Base-by-base conservation (phyloP, 345 rosid genomes). In the Moricandia moricandioides region DNA sequence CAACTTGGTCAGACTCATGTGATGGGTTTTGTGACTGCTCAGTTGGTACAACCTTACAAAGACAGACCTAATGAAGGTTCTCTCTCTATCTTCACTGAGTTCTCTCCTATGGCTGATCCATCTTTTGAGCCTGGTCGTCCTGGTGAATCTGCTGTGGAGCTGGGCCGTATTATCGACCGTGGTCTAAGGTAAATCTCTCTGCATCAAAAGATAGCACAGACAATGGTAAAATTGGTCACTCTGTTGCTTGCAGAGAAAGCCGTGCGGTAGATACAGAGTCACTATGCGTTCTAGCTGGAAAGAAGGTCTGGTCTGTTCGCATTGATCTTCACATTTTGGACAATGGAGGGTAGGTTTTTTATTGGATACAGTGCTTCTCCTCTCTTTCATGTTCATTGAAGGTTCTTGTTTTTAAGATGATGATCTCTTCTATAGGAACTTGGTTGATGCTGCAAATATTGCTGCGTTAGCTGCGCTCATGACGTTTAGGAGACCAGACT, bases 71-170 rank as follows among this genome's bases (percentile, higher is more conserved):
- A 85, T 59, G 99, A 95, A 82, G 99, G 97, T 12, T 8, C 87
- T 3, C 84, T 95, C n/a, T 85, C 96, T 13, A 86, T 95, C 65
- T 95, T 83, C 65, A 89, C 94, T 0, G 99, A 95, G 37, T 89
- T 95, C 79, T 92, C 99, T 60, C 97, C 99, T 2, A 92, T 95
- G 98, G 98, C 97, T 65, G 98, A 92, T 83, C 98, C 98, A 54
- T 89, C 91, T 2, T 95, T 92, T 66, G 98, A 95, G 83, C 84
- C 96, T 4, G 99, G 98, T 26, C 98, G 91, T 74, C 97, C 94
- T 7, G 89, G 89, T 35, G 96, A 95, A 73, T 92, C 82, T 62
- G 97, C 98, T 0, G 90, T 90, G 35, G 99, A 95, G 84, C 75
- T 95, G 63, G 98, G 99, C 8, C 91, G 94, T 6, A 82, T 92